phyloP scores from a whole-genome alignment of 495 filamentous ascomycete genomes.

The Trichoderma virens region DNA sequence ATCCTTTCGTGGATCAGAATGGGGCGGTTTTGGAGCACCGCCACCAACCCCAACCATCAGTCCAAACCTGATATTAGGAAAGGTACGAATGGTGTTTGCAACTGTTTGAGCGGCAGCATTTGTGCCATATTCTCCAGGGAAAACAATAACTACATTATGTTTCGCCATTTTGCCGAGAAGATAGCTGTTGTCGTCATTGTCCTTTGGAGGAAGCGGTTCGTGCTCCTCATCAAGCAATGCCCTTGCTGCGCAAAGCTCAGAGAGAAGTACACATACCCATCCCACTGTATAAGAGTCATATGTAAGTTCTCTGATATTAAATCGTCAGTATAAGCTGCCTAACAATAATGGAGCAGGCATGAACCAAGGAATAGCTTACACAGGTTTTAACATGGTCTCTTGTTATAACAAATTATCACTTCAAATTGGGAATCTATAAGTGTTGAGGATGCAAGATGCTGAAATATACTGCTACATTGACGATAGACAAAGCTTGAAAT shows the following conservation, averaged over 20 bases:
- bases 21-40: slow-evolving; percentile 21
- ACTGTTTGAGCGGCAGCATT: slow-evolving; percentile 23
- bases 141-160: slow-evolving; percentile 37
- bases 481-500: too few species aligned
- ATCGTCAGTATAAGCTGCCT: background rate
- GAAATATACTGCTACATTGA: too few species aligned
- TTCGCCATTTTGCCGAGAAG: slow-evolving; percentile 20
- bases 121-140: slow-evolving; percentile 30
- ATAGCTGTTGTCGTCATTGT: background rate
- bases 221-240: background rate
- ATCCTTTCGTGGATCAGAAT: slow-evolving; percentile 22
- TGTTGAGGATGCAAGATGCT: too few species aligned
- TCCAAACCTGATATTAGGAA: slow-evolving; percentile 30
- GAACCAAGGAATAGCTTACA: background rate
- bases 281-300: background rate
- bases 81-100: slow-evolving; percentile 27
- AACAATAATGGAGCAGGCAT: background rate
- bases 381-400: background rate
- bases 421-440: background rate
- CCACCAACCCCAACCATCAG: slow-evolving; percentile 43
- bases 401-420: background rate
- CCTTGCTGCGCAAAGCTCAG: background rate
- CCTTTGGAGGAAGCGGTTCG: background rate
- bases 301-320: background rate
- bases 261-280: background rate